These are phyloP conservation scores for Cystobasidium pallidum DNA, from an alignment of 1,284 basidiomycete genomes.

Conservation along the genomic window DNA sequence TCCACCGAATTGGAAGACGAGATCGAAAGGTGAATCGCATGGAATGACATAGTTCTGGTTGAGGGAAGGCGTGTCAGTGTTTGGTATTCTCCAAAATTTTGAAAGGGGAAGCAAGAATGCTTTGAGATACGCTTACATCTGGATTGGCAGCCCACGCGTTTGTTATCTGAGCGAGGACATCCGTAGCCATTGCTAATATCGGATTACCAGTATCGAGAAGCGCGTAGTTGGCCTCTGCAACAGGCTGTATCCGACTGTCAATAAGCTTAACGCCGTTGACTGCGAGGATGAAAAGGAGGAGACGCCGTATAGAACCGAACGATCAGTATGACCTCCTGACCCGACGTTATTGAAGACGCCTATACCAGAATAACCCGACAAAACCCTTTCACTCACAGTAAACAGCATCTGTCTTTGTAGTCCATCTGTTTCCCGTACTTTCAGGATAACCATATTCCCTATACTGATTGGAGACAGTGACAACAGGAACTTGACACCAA, in stretches of 20 bases:
- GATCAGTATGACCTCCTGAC: no score
- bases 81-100: no score
- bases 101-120: no score
- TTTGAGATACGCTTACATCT: constrained; percentile 22
- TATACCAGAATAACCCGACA: no score
- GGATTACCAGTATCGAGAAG: constrained; percentile 42
- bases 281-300: neutral
- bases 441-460: constrained; percentile 35
- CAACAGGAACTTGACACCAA: constrained; percentile 37
- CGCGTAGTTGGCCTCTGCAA: constrained; percentile 34
- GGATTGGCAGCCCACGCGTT: constrained; percentile 44
- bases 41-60: constrained; percentile 38
- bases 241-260: constrained; percentile 38
- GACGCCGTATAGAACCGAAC: no score
- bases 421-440: constrained; percentile 42
- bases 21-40: constrained; percentile 36
- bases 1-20: constrained; percentile 41
- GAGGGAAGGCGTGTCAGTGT: no score
- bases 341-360: no score
- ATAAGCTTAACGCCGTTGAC: constrained; percentile 36
- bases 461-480: constrained; percentile 27
- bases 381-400: constrained; percentile 15
- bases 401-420: constrained; percentile 32
- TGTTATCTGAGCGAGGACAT: constrained; percentile 40
- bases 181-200: constrained; percentile 37